Base-by-base conservation (phyloP, 2,329 filamentous ascomycete species). In the Xenosphaeropsis pyriputrescens region DNA sequence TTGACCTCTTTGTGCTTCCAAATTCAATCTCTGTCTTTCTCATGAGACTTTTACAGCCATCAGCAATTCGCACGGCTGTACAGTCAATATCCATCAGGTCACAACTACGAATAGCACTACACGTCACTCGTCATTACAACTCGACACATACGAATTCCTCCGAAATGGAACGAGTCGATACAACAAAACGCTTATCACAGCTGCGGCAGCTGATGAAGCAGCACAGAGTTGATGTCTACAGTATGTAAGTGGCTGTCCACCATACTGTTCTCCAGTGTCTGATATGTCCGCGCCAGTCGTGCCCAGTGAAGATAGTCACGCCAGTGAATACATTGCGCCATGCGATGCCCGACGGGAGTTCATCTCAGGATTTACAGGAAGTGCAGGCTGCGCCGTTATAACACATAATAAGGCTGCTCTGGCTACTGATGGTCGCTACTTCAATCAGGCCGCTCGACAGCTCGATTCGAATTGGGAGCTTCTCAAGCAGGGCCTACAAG, bases 301-400 rank as follows among this genome's bases (percentile, higher is more conserved):
- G 6, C 91, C 91, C 1, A 95, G 89, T 26, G 91, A 96, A 71
- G 91, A 98, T 58, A 89, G 85, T 55, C 91, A 98, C 58, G 85
- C 89, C 49, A 96, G 89, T 48, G 91, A 98, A 64, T 98, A 98
- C 60, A 95, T 95, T 58, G 91, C 91, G 36, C 78, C 80, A n/a
- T 94, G 85, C 57, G 91, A 98, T 64, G 88, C 73, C 43, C 78
- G 91, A 48, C 79, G 91, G 66, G 85, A 79, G 55, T 95, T 79
- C 54, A 93, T 98, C 49, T 88, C 78, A 43, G 89, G 91, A 18
- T 98, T 98, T 60, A 85, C 85, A 41, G 91, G 91, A 39, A 98
- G 91, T 8, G 89, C 91, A 32, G 91, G 91, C 41, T 93, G 85
- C 45, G 91, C 88, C 30, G 79, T 98, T 36, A 70, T 98, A 40